Base-by-base conservation (phyloP, 441 rosid species). In the Gossypium schwendimanii region DNA sequence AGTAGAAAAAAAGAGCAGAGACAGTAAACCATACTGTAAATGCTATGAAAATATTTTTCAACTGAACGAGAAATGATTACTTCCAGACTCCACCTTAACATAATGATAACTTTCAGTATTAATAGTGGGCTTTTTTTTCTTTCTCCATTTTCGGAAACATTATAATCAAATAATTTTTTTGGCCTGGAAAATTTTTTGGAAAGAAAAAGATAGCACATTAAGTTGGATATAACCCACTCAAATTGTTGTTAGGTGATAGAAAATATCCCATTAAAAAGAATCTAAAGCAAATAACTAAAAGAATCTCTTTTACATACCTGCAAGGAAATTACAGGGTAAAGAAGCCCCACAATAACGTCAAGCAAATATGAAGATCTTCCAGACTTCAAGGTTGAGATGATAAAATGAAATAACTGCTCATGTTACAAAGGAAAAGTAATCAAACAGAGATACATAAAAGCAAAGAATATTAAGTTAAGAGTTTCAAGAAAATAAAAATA, bases 361-460 rank as follows among this genome's bases (percentile, higher is more conserved):
- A 89, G 87, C 84, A 93, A 81, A 86, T 79, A 93, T 45, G 99
- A 86, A 72, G 99, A 89, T 83, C 99, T 88, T 82, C 97, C 99
- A 21, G 99, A 93, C 86, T 93, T 96, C 87, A 91, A 78, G 65
- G 94, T 86, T 33, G 98, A 83, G 77, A 93, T 87, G 77, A 91
- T 80, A 84, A 96, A 96, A 84, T 96, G 94, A 79, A 93, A 93
- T 81, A 90, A 84, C 99, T 93, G 77, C 75, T 79, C 54, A 71
- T 73, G 68, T 28, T 21, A 52, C 58, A 39, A 77, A 49, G 62
- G 9, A 18, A 17, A 55, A 77, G 59, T 36, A 26, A 66, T 79
- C 73, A 77, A 71, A 44, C 18, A 15, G n/a, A 67, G 36, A 69
- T 0, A 70, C 18, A 39, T 59, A 64, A 31, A 74, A 3, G 72